Percentiles rank a stretch among this genome's conserved stretches.
These are phyloP conservation scores for Salvia splendens DNA, from an alignment of 257 asterid species.

Conservation along the genomic window DNA sequence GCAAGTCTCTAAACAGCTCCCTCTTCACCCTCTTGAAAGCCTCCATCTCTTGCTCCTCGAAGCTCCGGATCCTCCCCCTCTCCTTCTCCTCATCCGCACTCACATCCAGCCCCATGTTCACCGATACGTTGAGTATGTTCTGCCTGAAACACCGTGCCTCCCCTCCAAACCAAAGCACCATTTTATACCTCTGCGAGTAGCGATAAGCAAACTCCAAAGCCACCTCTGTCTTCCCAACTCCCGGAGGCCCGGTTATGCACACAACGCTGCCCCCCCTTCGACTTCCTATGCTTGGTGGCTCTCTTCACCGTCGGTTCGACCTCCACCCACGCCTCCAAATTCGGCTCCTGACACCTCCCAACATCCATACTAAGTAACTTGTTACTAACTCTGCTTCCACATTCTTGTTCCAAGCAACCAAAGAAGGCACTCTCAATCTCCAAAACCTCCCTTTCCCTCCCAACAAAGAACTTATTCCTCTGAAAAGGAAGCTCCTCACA, in stretches of 20 bases:
- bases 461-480: constrained; percentile 61
- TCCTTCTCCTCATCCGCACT: constrained; percentile 87
- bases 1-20: constrained; percentile 86
- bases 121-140: constrained; percentile 62
- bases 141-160: constrained; percentile 75
- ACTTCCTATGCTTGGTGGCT: constrained; percentile 52
- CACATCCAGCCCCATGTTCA: constrained; percentile 68
- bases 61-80: constrained; percentile 71
- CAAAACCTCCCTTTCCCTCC: constrained; percentile 67
- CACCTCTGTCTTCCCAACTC: constrained; percentile 81
- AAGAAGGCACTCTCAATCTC: constrained; percentile 73
- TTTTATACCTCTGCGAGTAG: constrained; percentile 70
- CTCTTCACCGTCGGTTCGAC: constrained; percentile 50
- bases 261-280: constrained; percentile 61
- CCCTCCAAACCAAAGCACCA: constrained; percentile 92
- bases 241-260: constrained; percentile 69
- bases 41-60: constrained; percentile 83
- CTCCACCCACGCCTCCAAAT: constrained; percentile 72
- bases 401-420: constrained; percentile 58
- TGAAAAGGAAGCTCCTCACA: constrained; percentile 68
- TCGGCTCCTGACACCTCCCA: constrained; percentile 59
- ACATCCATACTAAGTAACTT: constrained; percentile 58
- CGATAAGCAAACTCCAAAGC: constrained; percentile 79
- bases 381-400: constrained; percentile 43
- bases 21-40: constrained; percentile 76